A percentile compares a stretch with the other conserved stretches of the same genome.
These are phyloP conservation scores for Arabidopsis lyrata DNA, from an alignment of 441 rosid species.

Conservation along the genomic window DNA sequence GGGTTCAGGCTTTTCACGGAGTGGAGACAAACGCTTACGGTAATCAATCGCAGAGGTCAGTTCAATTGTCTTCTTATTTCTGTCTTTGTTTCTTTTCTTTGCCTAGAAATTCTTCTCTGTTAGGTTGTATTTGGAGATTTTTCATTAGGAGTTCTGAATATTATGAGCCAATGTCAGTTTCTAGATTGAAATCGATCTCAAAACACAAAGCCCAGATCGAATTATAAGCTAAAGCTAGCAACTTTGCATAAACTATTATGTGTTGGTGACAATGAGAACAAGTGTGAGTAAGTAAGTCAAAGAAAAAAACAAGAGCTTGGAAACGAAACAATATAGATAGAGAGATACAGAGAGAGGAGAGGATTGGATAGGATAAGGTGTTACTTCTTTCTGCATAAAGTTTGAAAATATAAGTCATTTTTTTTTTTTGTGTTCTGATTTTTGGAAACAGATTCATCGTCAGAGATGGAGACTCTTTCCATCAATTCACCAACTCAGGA, in stretches of 20 bases:
- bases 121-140: background rate
- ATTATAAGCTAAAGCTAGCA: background rate
- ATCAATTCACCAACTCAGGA: conserved; percentile 1
- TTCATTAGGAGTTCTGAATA: background rate
- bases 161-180: background rate
- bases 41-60: conserved; percentile 20
- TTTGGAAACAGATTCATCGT: background rate
- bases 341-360: background rate
- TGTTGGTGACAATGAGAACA: conserved; percentile 14
- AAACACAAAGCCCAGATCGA: background rate
- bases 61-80: conserved; percentile 6
- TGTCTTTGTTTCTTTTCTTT: background rate
- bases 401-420: background rate
- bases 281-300: background rate
- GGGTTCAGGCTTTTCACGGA: background rate
- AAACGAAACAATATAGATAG: background rate
- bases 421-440: background rate
- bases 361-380: conserved; percentile 7
- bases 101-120: background rate
- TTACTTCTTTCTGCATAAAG: conserved; percentile 3
- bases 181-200: conserved; percentile 25
- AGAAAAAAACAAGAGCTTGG: background rate
- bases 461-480: conserved; percentile 3
- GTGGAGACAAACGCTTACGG: conserved; percentile 12
- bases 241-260: background rate